Percentiles rank a stretch among this genome's conserved stretches.
These are phyloP conservation scores for Ogataea wickerhamii DNA, from an alignment of 805 yeast genomes.

Conservation along the genomic window DNA sequence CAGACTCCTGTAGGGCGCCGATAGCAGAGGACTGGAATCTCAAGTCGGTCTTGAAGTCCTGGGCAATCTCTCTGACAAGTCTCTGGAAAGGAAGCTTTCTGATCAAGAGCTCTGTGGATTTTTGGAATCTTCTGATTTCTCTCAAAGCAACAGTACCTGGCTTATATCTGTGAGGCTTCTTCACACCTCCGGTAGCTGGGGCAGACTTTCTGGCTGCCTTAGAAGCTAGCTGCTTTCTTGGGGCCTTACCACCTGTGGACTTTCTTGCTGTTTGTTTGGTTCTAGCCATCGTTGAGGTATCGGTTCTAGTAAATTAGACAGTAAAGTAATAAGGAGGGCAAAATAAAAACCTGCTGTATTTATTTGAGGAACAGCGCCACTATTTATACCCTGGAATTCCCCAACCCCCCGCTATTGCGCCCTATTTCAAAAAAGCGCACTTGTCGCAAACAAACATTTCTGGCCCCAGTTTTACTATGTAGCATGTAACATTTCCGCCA, in stretches of 20 bases:
- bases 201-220: constrained; percentile 93
- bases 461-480: constrained; percentile 1
- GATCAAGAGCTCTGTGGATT: constrained; percentile 89
- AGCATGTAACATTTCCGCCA: constrained; percentile 3
- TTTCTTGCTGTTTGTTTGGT: constrained; percentile 93
- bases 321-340: constrained; percentile 2
- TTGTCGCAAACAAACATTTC: background rate
- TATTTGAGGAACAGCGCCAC: background rate
- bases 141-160: constrained; percentile 96
- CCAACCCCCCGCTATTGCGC: background rate
- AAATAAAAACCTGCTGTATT: too few species aligned
- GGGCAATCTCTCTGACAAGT: constrained; percentile 93
- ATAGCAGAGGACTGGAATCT: constrained; percentile 97
- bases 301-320: background rate
- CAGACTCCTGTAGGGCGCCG: constrained; percentile 97
- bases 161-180: constrained; percentile 94
- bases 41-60: constrained; percentile 87
- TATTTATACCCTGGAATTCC: background rate
- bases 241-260: constrained; percentile 94
- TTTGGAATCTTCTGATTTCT: constrained; percentile 97
- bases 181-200: constrained; percentile 89
- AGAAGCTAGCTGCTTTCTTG: constrained; percentile 90
- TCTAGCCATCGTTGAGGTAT: constrained; percentile 65
- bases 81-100: constrained; percentile 97
- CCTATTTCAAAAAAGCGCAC: background rate